Evolutionary conservation across 805 yeast genomes (phyloP), one percentile per base, ranked within the genome.

Genomic region (Candida loeiensis): DNA sequence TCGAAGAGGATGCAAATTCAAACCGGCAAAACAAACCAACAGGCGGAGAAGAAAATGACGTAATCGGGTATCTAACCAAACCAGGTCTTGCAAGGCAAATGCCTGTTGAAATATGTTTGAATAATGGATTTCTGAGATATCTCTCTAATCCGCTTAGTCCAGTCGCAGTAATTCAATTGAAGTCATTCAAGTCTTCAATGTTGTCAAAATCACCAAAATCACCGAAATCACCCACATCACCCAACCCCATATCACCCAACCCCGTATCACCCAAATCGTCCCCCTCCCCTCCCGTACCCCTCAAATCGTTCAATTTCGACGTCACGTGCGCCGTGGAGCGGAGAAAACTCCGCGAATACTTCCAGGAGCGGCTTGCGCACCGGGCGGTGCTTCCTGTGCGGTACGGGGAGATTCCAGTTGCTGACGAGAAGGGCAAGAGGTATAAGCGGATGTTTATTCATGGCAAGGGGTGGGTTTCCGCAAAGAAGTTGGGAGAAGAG

Each of bases 391-490:
- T 25, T 25, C 27, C 27, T n/a, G 18, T 45, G n/a, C 43, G 45
- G 13, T 56, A 53, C 34, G 22, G 37, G 21, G 60, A 58, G 28
- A 41, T 51, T 27, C 47, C 43, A 9, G 50, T 43, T 13, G 22
- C 25, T 14, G 74, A 69, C 45, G 55, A 53, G 27, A 54, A 63
- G 31, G 76, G 76, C 0, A 64, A 61, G 31, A 66, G 63, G 4
- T 66, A 64, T 37, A 59, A 72, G 35, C 50, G 82, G 24, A 50
- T 74, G 2, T 73, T 67, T 43, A 60, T 76, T 22, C 79, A 77
- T 1, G 70, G 69, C 8, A 52, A 69, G 30, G 80, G 82, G 0
- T 76, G 82, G 82, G 57, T 71, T 1, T 54, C 73, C 6, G 46
- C 58, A n/a, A 58, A 49, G 36, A 44, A 36, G 21, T 34, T 57